Evolutionary conservation across 2,329 filamentous ascomycete species (phyloP).

Genomic region (Aspergillus terreus): DNA sequence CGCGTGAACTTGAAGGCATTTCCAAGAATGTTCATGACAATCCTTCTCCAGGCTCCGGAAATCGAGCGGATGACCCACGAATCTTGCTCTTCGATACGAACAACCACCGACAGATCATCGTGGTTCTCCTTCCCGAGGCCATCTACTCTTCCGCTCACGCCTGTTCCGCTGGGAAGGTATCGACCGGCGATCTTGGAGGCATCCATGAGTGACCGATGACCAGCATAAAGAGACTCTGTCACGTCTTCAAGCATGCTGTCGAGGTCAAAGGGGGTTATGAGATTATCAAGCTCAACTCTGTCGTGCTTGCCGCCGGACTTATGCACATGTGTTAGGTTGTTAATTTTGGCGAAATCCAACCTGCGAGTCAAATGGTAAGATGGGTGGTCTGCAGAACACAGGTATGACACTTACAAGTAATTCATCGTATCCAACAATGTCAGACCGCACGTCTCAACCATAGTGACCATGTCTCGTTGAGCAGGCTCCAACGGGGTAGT

Average conservation of each 20-base stretch:
- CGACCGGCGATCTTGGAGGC: constrained; percentile 11
- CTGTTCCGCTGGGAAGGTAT: constrained; percentile 9
- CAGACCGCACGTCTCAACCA: constrained; percentile 48
- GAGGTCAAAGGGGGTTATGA: constrained; percentile 30
- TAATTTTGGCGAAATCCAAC: constrained; percentile 36
- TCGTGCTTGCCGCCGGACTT: constrained; percentile 4
- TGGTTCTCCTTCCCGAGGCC: neutral
- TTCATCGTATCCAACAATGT: constrained; percentile 50
- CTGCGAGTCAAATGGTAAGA: constrained; percentile 2
- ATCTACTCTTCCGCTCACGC: constrained; percentile 2
- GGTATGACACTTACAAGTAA: constrained; percentile 23
- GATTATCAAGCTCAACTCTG: constrained; percentile 14
- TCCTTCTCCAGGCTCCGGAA: constrained; percentile 29
- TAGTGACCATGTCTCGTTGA: constrained; percentile 44
- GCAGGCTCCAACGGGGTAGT: constrained; percentile 41
- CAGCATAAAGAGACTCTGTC: constrained; percentile 25
- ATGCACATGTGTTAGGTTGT: constrained; percentile 21
- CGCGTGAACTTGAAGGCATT: constrained; percentile 37
- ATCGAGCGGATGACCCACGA: constrained; percentile 29
- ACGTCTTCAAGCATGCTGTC: constrained; percentile 29
- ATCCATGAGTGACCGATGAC: constrained; percentile 16
- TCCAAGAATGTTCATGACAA: constrained; percentile 37
- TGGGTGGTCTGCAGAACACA: no score
- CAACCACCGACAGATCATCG: constrained; percentile 23
- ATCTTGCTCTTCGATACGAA: constrained; percentile 24